Conservation (phyloP, 2,329 filamentous ascomycete genomes). For the Kalmusia sp. region DNA sequence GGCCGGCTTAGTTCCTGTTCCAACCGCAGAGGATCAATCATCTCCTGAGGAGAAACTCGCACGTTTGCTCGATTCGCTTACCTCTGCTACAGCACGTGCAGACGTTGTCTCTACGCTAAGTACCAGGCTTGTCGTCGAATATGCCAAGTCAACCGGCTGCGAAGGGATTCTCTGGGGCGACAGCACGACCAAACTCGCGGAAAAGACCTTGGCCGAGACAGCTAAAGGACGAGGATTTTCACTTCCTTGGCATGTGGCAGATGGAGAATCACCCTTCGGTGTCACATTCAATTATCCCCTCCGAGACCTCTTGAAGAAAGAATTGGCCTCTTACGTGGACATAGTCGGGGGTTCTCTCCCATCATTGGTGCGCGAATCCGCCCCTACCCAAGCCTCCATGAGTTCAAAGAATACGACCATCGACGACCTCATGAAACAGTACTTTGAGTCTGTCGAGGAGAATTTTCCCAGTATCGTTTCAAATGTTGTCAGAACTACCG, state of each 20-base stretch:
- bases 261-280: conserved; percentile 69
- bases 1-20: conserved; percentile 22
- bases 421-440: conserved; percentile 86
- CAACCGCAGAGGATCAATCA: neutral
- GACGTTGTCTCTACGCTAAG: conserved; percentile 77
- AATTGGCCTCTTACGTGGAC: conserved; percentile 72
- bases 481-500: conserved; percentile 93
- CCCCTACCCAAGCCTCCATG: conserved; percentile 49
- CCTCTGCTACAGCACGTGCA: conserved; percentile 75
- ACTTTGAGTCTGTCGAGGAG: conserved; percentile 84
- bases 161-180: conserved; percentile 81
- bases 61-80: conserved; percentile 67
- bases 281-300: conserved; percentile 77
- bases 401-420: conserved; percentile 84
- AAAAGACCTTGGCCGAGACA: conserved; percentile 83
- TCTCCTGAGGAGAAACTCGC: conserved; percentile 42
- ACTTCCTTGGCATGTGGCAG: conserved; percentile 80
- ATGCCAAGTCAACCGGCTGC: conserved; percentile 61
- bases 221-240: conserved; percentile 89
- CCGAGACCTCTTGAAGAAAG: conserved; percentile 83
- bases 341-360: conserved; percentile 61
- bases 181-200: conserved; percentile 86
- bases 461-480: conserved; percentile 91
- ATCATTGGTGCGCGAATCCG: conserved; percentile 41
- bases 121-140: conserved; percentile 70